Conservation (phyloP, 345 rosid genomes). For the Limnanthes douglasii region DNA sequence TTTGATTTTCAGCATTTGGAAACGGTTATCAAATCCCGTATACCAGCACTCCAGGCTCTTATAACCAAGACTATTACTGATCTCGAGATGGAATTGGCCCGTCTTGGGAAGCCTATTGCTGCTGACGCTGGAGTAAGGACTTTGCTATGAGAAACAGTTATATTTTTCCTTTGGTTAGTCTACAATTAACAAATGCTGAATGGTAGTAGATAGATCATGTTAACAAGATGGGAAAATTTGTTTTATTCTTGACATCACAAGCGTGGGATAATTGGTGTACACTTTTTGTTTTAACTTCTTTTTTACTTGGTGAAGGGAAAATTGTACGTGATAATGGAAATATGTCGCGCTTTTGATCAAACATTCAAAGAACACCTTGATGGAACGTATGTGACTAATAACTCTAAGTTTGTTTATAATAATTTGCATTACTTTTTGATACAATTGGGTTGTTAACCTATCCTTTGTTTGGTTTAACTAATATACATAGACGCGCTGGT, state of each 20-base stretch:
- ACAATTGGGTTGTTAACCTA: not conserved
- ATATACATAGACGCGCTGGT: slow-evolving; percentile 96
- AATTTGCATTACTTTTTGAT: slow-evolving; percentile 1
- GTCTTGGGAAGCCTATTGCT: slow-evolving; percentile 89
- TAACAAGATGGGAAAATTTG: not conserved
- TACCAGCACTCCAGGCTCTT: slow-evolving; percentile 87
- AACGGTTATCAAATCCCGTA: slow-evolving; percentile 85
- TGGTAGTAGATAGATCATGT: slow-evolving; percentile 1
- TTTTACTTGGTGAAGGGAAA: slow-evolving; percentile 51
- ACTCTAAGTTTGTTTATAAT: not conserved
- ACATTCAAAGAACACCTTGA: slow-evolving; percentile 90
- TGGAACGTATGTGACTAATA: slow-evolving; percentile 35
- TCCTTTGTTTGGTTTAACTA: slow-evolving; percentile 10
- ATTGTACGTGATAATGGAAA: slow-evolving; percentile 86
- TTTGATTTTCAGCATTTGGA: slow-evolving; percentile 74
- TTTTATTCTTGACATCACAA: not conserved
- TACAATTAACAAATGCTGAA: not conserved
- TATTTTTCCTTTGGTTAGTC: not conserved
- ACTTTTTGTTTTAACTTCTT: not conserved
- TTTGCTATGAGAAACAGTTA: slow-evolving; percentile 1
- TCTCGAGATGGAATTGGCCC: slow-evolving; percentile 70
- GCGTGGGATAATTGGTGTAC: not conserved
- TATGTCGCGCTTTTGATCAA: slow-evolving; percentile 88
- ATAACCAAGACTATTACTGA: slow-evolving; percentile 73
- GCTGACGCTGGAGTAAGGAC: slow-evolving; percentile 80